phyloP scores from a whole-genome alignment of 2,329 filamentous ascomycete species.

The Colletotrichum acutatum region DNA sequence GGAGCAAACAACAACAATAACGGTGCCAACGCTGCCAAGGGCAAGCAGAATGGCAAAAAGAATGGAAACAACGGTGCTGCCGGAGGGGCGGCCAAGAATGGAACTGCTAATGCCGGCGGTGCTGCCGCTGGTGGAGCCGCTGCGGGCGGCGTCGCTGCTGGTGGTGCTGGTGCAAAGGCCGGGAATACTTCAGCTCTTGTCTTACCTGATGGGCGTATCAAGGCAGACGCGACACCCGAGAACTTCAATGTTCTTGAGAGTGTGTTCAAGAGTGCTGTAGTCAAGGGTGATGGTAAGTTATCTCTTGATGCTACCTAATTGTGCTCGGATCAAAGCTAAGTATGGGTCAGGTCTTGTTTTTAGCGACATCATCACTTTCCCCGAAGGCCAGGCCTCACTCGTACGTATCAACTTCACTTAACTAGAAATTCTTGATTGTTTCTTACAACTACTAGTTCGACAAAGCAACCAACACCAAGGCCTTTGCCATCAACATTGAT shows the following conservation, averaged over 20 bases:
- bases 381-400: constrained; percentile 28
- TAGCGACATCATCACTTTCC: constrained; percentile 36
- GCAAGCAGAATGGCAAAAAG: not conserved
- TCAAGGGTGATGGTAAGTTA: constrained; percentile 39
- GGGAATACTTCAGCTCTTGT: constrained; percentile 20
- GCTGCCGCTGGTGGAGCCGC: not conserved
- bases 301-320: too few species aligned
- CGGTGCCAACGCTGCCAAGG: too few species aligned
- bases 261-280: constrained; percentile 40
- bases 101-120: constrained; percentile 17
- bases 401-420: not conserved
- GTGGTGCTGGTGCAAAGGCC: not conserved
- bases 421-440: too few species aligned
- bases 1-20: not conserved
- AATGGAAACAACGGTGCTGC: not conserved
- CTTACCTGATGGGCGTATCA: constrained; percentile 38
- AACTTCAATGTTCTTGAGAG: constrained; percentile 39
- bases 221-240: constrained; percentile 30
- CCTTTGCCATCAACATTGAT: constrained; percentile 37
- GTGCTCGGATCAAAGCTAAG: not conserved
- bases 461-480: constrained; percentile 36
- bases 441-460: constrained; percentile 27
- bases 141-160: not conserved
- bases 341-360: constrained; percentile 23
- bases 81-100: constrained; percentile 11